Evolutionary conservation across 805 yeast genomes (phyloP), one percentile per base, ranked within the genome.

Genomic region (Yamadazyma olivae): DNA sequence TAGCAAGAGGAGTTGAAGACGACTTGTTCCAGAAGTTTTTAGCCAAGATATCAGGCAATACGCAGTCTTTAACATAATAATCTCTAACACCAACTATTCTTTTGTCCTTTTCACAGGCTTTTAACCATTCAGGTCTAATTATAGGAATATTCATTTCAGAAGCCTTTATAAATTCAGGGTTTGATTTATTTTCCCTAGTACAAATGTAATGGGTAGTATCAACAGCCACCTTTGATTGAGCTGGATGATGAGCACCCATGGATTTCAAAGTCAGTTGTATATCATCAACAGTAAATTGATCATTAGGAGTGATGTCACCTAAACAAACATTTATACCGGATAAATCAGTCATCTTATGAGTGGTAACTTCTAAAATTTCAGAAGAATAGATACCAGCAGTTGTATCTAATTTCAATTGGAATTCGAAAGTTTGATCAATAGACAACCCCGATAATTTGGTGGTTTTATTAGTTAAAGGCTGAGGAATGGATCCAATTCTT

Each of bases 121-220:
- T 83, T 39, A 93, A 67, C 98, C 98, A 93, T 57, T 93, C 97
- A 0, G 99, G 98, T 57, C 95, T 76, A 18, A 93, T 90, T 26
- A 93, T 77, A 2, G 99, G 99, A 38, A 93, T 88, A 54, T 89
- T 93, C 66, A 79, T 76, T 35, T 83, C 89, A 43, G 74, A 71
- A 1, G 98, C 99, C 54, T 79, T 82, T 43, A 79, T 70, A 64
- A 77, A 84, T 58, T 86, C 90, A 13, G 81, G 71, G 34, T 67
- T 61, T n/a, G 87, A 88, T 27, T 67, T 66, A 32, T 80, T 79
- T 41, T 67, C 72, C 35, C 71, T 46, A 15, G 75, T 71, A 12
- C 95, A 82, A n/a, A 93, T 70, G 53, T 83, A 93, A 59, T 93
- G 99, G 1, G 99, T 93, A 1, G 99, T 93, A 53, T 91, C 97